Evolutionary conservation across 202 grass and related monocot species (phyloP).

Genomic region (Musa balbisiana): DNA sequence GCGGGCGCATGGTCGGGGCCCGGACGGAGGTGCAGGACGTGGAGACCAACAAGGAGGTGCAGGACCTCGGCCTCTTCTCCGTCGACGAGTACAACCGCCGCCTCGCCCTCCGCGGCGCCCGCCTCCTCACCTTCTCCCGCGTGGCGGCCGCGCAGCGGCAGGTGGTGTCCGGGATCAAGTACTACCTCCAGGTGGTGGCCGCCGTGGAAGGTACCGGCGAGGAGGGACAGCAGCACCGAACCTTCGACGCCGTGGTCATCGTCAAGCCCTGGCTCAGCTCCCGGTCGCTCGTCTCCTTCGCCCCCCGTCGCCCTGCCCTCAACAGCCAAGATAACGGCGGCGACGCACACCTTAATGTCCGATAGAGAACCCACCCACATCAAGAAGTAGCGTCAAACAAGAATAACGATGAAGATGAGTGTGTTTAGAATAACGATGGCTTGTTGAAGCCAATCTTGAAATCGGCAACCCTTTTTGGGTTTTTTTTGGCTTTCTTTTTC

Average conservation of each 20-base stretch:
- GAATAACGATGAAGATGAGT: too few relatives aligned
- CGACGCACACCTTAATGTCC: background rate
- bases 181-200: slow-evolving; percentile 61
- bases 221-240: slow-evolving; percentile 4
- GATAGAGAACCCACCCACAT: background rate
- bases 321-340: background rate
- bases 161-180: slow-evolving; percentile 85
- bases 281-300: slow-evolving; percentile 53
- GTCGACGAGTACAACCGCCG: slow-evolving; percentile 64
- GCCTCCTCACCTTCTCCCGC: slow-evolving; percentile 41
- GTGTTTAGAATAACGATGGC: too few relatives aligned
- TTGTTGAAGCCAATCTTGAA: too few relatives aligned
- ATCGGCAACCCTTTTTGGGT: too few relatives aligned
- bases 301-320: slow-evolving; percentile 13
- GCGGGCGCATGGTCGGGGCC: slow-evolving; percentile 40
- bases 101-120: background rate
- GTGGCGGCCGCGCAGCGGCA: slow-evolving; percentile 73
- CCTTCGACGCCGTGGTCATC: slow-evolving; percentile 59
- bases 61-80: slow-evolving; percentile 67
- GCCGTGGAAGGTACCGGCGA: background rate
- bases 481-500: too few relatives aligned
- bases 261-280: slow-evolving; percentile 67
- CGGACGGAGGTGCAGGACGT: slow-evolving; percentile 52
- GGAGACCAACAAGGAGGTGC: slow-evolving; percentile 56
- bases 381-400: background rate